Percentiles rank a stretch among this genome's conserved stretches.
These are phyloP conservation scores for Aspergillus sp. DNA, from an alignment of 2,329 filamentous ascomycete genomes.

Conservation along the genomic window DNA sequence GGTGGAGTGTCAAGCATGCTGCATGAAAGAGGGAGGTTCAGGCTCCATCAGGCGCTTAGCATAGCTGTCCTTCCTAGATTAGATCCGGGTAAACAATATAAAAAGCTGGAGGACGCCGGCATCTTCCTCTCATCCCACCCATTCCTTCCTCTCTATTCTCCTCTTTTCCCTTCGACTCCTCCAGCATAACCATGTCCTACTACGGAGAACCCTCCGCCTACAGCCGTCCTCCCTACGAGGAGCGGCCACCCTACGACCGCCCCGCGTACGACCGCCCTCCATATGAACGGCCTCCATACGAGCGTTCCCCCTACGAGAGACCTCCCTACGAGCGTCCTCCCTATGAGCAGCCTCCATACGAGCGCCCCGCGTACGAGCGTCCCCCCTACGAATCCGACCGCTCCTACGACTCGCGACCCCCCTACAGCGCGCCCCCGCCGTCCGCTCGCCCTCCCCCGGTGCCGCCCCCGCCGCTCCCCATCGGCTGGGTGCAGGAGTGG, in stretches of 20 bases:
- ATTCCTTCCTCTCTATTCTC: background rate
- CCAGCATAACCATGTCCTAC: slow-evolving; percentile 13
- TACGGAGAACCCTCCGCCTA: slow-evolving; percentile 8
- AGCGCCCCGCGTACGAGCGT: slow-evolving; percentile 4
- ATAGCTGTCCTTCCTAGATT: background rate
- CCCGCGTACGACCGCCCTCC: slow-evolving; percentile 14
- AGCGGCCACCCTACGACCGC: slow-evolving; percentile 11
- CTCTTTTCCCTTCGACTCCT: background rate
- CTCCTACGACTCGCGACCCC: slow-evolving; percentile 31
- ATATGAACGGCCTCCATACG: slow-evolving; percentile 11
- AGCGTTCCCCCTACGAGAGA: slow-evolving; percentile 11
- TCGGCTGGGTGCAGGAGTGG: slow-evolving; percentile 64
- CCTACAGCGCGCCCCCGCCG: slow-evolving; percentile 29
- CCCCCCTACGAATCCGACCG: slow-evolving; percentile 16
- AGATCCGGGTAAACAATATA: background rate
- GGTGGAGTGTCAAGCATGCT: background rate
- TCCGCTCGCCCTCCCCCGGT: slow-evolving; percentile 31
- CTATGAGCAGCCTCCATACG: slow-evolving; percentile 19
- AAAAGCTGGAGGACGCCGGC: background rate
- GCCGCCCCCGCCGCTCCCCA: slow-evolving; percentile 53
- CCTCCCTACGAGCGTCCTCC: slow-evolving; percentile 24
- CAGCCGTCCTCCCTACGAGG: slow-evolving; percentile 10
- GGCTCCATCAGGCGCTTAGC: background rate
- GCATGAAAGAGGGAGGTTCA: background rate
- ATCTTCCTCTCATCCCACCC: background rate